A percentile compares a stretch with the other conserved stretches of the same genome.
Evolutionary conservation across 805 yeast genomes (phyloP).

Genomic region (Myxozyma mucilagina): DNA sequence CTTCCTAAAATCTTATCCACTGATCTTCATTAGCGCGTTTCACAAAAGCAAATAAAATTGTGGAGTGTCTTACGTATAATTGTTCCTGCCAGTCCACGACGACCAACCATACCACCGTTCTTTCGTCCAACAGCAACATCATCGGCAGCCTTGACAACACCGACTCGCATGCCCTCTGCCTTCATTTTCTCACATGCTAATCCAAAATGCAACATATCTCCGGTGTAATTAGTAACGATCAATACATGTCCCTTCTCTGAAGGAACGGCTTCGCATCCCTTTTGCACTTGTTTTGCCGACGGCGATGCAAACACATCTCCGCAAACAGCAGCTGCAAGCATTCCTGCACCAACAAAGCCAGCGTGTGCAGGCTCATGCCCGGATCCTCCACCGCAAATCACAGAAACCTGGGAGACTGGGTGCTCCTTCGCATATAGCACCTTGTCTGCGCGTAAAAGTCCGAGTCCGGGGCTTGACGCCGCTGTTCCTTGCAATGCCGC

Average conservation of each 20-base stretch:
- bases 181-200: conserved; percentile 85
- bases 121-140: conserved; percentile 92
- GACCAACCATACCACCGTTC: conserved; percentile 87
- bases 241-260: conserved; percentile 59
- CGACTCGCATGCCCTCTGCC: conserved; percentile 72
- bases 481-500: conserved; percentile 45
- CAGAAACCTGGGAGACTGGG: conserved; percentile 47
- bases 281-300: conserved; percentile 77
- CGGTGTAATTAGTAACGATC: conserved; percentile 89
- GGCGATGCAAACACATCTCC: conserved; percentile 93
- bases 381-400: conserved; percentile 89
- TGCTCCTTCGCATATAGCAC: conserved; percentile 35
- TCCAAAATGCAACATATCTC: conserved; percentile 91
- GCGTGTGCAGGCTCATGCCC: conserved; percentile 96
- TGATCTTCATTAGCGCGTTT: not conserved
- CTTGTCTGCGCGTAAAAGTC: conserved; percentile 55
- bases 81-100: conserved; percentile 94
- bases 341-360: conserved; percentile 86
- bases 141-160: conserved; percentile 77
- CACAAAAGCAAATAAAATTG: not conserved
- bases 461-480: conserved; percentile 46
- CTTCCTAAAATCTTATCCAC: conserved; percentile 87
- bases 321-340: conserved; percentile 82
- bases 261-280: conserved; percentile 51
- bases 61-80: conserved; percentile 44